Evolutionary conservation across 257 asterid species (phyloP).

Genomic region (Plectranthus barbatus): DNA sequence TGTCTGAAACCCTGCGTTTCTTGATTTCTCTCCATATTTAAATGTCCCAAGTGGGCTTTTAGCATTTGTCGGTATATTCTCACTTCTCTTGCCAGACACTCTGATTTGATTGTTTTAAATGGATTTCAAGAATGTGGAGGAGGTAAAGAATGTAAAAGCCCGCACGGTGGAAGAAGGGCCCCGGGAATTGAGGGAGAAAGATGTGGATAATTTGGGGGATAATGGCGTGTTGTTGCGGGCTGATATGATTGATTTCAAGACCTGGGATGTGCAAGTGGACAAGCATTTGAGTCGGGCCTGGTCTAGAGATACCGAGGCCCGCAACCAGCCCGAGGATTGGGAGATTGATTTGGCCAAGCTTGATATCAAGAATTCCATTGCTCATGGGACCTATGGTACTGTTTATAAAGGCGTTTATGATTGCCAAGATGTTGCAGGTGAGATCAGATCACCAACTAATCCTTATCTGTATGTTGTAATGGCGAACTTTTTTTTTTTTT

Average conservation of each 20-base stretch:
- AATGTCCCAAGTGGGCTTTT: slow-evolving; percentile 1
- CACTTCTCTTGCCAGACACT: background rate
- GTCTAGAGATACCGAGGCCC: slow-evolving; percentile 22
- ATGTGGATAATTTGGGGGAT: background rate
- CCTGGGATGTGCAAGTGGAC: slow-evolving; percentile 51
- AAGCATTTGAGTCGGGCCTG: slow-evolving; percentile 49
- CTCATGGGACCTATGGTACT: slow-evolving; percentile 65
- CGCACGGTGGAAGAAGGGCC: slow-evolving; percentile 7
- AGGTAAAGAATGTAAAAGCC: slow-evolving; percentile 14
- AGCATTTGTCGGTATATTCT: background rate
- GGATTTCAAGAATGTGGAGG: slow-evolving; percentile 20
- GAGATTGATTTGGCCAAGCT: slow-evolving; percentile 44
- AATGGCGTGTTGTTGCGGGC: slow-evolving; percentile 39
- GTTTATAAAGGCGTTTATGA: slow-evolving; percentile 47
- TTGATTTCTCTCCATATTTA: background rate
- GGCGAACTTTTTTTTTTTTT: background rate
- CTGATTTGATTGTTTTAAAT: slow-evolving; percentile 5
- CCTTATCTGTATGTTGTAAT: background rate
- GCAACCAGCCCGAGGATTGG: slow-evolving; percentile 35
- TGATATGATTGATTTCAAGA: slow-evolving; percentile 56
- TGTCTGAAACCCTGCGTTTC: background rate
- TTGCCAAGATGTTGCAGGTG: slow-evolving; percentile 58
- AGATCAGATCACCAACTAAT: background rate
- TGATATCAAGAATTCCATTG: slow-evolving; percentile 42
- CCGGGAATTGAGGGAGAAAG: slow-evolving; percentile 13